A percentile compares a stretch with the other conserved stretches of the same genome.
Conservation (phyloP, 208 protist species). For the Borovskyia barvae region DNA sequence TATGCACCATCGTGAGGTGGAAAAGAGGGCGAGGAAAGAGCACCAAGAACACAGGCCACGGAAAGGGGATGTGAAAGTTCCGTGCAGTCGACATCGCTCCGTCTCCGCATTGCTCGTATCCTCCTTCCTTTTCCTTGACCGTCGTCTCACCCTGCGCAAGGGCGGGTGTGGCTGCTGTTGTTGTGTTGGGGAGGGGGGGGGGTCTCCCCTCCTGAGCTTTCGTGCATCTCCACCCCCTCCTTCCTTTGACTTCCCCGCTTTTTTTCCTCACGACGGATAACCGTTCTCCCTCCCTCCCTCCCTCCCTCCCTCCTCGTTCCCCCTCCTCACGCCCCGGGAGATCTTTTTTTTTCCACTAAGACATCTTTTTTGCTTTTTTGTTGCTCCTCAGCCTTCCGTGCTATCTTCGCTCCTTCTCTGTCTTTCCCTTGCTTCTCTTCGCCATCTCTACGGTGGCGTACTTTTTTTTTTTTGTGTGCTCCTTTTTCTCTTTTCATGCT, state of each 20-base stretch:
- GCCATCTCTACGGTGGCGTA: neutral
- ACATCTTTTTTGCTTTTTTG: constrained; percentile 4
- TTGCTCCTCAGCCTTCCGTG: constrained; percentile 6
- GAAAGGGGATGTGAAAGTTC: too few relatives aligned
- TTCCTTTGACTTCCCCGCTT: neutral
- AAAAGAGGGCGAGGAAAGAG: too few relatives aligned
- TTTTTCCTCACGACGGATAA: neutral
- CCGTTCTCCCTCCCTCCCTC: constrained; percentile 2
- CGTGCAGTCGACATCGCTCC: too few relatives aligned
- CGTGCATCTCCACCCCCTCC: neutral
- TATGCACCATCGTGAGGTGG: too few relatives aligned
- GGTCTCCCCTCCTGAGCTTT: neutral
- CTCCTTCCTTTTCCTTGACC: neutral
- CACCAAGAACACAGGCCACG: too few relatives aligned
- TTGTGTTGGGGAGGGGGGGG: neutral
- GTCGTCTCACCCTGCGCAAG: neutral
- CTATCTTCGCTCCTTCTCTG: neutral
- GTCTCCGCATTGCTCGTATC: too few relatives aligned
- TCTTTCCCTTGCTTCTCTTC: neutral
- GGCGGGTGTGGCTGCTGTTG: too few relatives aligned
- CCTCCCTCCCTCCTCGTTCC: neutral
- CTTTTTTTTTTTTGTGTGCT: constrained; percentile 1
- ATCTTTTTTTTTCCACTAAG: constrained; percentile 2
- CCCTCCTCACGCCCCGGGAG: neutral
- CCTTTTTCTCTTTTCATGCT: neutral